These are phyloP conservation scores for Peronospora farinosa DNA, from an alignment of 352 stramenopile genomes.

Conservation along the genomic window DNA sequence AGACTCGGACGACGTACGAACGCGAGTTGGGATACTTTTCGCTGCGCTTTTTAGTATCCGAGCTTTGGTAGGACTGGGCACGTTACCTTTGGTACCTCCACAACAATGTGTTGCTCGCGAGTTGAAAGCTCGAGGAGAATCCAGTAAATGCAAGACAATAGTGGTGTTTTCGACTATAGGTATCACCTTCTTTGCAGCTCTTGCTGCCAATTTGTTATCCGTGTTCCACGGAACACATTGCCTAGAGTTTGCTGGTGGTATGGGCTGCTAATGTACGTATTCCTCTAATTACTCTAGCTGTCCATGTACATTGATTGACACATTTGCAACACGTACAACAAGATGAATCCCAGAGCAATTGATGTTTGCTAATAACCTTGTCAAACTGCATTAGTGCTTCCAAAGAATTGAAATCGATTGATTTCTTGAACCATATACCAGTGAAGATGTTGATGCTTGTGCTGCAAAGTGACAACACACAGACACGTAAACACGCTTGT, in stretches of 20 bases:
- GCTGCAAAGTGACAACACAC: too few species aligned
- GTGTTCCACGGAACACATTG: constrained; percentile 54
- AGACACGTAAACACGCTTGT: too few species aligned
- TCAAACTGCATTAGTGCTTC: too few species aligned
- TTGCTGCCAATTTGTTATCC: constrained; percentile 53
- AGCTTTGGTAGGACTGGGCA: constrained; percentile 34
- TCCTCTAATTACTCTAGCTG: too few species aligned
- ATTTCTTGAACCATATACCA: too few species aligned
- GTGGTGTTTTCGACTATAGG: constrained; percentile 37
- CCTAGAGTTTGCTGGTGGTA: constrained; percentile 50
- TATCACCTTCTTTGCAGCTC: constrained; percentile 38
- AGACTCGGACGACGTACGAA: constrained; percentile 46
- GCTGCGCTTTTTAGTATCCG: constrained; percentile 52
- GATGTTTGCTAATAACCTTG: too few species aligned
- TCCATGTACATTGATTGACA: too few species aligned
- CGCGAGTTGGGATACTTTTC: constrained; percentile 48
- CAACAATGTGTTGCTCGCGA: constrained; percentile 43
- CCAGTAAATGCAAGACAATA: constrained; percentile 34
- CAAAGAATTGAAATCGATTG: too few species aligned
- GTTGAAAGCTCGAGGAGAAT: constrained; percentile 44
- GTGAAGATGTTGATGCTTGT: too few species aligned
- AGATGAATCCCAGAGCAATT: too few species aligned
- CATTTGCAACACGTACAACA: too few species aligned
- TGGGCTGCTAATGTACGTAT: constrained; percentile 39
- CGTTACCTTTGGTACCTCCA: constrained; percentile 47